Evolutionary conservation across 1,139 yeast genomes (phyloP), one percentile per base, ranked within the genome.

Genomic region (Kodamaea derodonti): DNA sequence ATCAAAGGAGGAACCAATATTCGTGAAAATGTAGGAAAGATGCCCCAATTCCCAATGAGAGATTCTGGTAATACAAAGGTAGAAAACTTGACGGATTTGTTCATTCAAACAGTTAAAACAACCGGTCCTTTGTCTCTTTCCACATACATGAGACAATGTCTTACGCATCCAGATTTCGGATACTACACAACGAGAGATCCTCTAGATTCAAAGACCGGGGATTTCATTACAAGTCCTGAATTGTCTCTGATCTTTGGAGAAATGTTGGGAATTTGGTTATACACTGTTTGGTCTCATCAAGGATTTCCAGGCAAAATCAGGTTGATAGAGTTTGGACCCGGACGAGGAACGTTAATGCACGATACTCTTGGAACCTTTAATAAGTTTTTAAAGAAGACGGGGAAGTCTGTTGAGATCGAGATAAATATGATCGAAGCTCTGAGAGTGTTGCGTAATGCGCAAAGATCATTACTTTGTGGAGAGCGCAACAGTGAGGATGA

Each of bases 171-270:
- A 0, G 65, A 74, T 5, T 76, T 72, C 42, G 95, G 95, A 0
- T 86, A 86, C 55, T 86, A 86, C 54, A 83, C 88, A 14, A 81
- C 86, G 3, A 62, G 81, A 46, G 80, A 85, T 47, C 95, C 95
- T 1, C 64, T 86, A 27, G 87, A 85, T 37, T 45, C 64, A 0
- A 50, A 56, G 10, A 54, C 56, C 1, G 95, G 95, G 4, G 95
- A 86, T 56, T 86, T 86, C 54, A 72, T 82, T 37, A 86, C 95
- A 0, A 81, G 92, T 0, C 95, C 95, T 0, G 95, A 86, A 58
- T 84, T 86, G 33, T 82, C 94, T 3, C 87, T 86, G 31, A 82
- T 85, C 61, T 86, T 86, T 64, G 95, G 95, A 9, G 95, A 86
- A 52, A 75, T 85, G 66, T 71, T 85, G 36, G 95, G 95, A 0